These are phyloP conservation scores for Leccinum fibrillosum DNA, from an alignment of 768 basidiomycete genomes.

Conservation along the genomic window DNA sequence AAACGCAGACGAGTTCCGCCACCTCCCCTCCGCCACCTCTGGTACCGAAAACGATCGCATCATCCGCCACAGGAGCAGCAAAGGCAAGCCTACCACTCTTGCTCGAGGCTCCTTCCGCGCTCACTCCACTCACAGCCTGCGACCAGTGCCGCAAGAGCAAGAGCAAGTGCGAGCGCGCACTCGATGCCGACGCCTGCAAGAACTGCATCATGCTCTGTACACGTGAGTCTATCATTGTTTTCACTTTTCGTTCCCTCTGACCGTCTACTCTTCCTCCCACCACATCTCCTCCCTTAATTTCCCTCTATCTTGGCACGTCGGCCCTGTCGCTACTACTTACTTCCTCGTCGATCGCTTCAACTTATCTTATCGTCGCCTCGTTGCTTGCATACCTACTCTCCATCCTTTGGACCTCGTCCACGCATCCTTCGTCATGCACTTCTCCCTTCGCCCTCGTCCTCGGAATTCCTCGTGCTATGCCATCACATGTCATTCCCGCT, in stretches of 20 bases:
- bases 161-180: conserved; percentile 79
- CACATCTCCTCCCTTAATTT: background rate
- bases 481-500: background rate
- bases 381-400: background rate
- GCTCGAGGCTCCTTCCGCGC: background rate
- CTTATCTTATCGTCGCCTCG: conserved; percentile 3
- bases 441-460: conserved; percentile 5
- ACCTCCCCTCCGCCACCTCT: conserved; percentile 33
- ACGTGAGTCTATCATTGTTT: conserved; percentile 41
- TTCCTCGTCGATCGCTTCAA: conserved; percentile 4
- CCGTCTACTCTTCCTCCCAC: conserved; percentile 1
- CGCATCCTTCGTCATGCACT: conserved; percentile 7
- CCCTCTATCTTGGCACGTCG: background rate
- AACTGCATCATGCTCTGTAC: conserved; percentile 73
- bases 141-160: conserved; percentile 89
- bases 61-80: conserved; percentile 71
- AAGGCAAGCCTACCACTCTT: conserved; percentile 44
- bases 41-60: conserved; percentile 40
- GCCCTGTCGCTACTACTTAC: background rate
- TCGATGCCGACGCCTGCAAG: conserved; percentile 63
- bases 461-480: no score
- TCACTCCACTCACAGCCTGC: conserved; percentile 54
- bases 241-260: conserved; percentile 8
- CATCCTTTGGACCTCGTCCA: conserved; percentile 3
- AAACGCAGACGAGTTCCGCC: conserved; percentile 52